These are phyloP conservation scores for Cytospora piceicola DNA, from an alignment of 2,329 filamentous ascomycete species.

Conservation along the genomic window DNA sequence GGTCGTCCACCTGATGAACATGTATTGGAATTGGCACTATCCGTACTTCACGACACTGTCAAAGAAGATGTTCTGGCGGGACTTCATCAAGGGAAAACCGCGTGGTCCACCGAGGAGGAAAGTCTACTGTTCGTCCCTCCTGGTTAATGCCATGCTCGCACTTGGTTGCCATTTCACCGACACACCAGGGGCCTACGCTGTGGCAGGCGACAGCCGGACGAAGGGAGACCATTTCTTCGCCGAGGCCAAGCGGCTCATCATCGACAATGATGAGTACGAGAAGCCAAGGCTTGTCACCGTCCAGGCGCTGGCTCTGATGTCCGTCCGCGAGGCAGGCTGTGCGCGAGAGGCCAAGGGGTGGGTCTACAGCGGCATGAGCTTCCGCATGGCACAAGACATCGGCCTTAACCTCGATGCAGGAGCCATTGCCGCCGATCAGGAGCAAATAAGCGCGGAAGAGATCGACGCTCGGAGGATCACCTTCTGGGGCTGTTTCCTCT, in stretches of 20 bases:
- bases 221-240: conserved; percentile 96
- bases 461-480: conserved; percentile 88
- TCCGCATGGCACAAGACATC: conserved; percentile 94
- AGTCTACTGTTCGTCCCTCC: conserved; percentile 81
- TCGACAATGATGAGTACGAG: conserved; percentile 92
- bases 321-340: conserved; percentile 92
- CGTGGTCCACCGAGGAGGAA: conserved; percentile 56
- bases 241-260: conserved; percentile 85
- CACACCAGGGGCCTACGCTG: conserved; percentile 70
- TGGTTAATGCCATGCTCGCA: conserved; percentile 93
- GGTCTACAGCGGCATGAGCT: conserved; percentile 98
- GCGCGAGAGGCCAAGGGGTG: conserved; percentile 93
- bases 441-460: conserved; percentile 74
- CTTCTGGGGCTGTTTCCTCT: conserved; percentile 98
- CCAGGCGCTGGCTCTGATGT: conserved; percentile 93
- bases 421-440: conserved; percentile 61
- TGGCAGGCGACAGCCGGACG: conserved; percentile 75
- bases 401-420: conserved; percentile 85
- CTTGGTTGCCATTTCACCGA: conserved; percentile 93
- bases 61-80: conserved; percentile 81
- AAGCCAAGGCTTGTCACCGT: conserved; percentile 87
- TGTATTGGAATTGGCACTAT: conserved; percentile 99
- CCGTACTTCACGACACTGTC: conserved; percentile 92
- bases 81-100: conserved; percentile 75
- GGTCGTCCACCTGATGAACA: conserved; percentile 85